Evolutionary conservation across 371 early-diverging fungal genomes (phyloP).

Genomic region (Gilbertella persicaria): DNA sequence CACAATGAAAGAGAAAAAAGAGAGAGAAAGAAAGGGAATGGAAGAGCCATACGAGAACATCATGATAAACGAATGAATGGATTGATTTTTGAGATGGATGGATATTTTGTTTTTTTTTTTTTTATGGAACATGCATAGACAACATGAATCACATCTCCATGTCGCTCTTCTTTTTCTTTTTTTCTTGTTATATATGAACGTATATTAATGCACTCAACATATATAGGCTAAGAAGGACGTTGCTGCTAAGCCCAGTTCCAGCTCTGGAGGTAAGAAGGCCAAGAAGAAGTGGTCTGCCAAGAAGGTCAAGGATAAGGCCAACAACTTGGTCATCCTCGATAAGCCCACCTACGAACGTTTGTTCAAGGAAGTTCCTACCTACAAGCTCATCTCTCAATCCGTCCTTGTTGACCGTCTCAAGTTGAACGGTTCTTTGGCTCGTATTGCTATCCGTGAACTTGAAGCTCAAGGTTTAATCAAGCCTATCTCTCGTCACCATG

Average conservation of each 20-base stretch:
- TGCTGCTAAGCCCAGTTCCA: constrained; percentile 70
- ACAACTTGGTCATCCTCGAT: constrained; percentile 94
- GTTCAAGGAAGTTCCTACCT: constrained; percentile 98
- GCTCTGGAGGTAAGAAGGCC: constrained; percentile 86
- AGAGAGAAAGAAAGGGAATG: not conserved
- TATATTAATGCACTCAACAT: not conserved
- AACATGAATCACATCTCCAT: not conserved
- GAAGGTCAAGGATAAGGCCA: constrained; percentile 96
- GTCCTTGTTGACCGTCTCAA: constrained; percentile 97
- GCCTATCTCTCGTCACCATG: constrained; percentile 84
- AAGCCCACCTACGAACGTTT: constrained; percentile 91
- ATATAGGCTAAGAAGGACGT: constrained; percentile 70
- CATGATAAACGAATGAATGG: too few relatives aligned
- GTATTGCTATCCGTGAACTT: constrained; percentile 91
- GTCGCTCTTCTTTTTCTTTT: not conserved
- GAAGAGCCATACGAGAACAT: not conserved
- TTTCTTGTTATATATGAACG: not conserved
- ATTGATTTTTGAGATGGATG: too few relatives aligned
- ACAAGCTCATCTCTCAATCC: constrained; percentile 97
- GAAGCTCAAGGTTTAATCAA: constrained; percentile 91
- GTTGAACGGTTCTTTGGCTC: constrained; percentile 97
- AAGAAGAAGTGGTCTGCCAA: constrained; percentile 98
- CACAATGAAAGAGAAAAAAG: not conserved
- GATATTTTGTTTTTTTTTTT: too few relatives aligned
- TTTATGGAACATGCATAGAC: too few relatives aligned